Evolutionary conservation across 108 stramenopile genomes (phyloP).

Genomic region (Phaeodactylum tricornutum): DNA sequence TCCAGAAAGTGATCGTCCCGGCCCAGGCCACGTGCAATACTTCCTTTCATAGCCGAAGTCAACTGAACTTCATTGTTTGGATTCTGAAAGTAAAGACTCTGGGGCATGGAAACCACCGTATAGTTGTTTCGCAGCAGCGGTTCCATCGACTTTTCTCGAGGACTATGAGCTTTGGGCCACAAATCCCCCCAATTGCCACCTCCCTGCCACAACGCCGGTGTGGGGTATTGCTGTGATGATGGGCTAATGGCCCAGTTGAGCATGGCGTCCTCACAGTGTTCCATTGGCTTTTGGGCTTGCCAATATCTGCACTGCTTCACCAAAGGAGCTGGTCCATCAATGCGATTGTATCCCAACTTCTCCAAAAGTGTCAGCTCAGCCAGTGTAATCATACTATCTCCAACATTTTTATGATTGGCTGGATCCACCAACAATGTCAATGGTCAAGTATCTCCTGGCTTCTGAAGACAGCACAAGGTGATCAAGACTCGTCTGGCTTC

Average conservation of each 20-base stretch:
- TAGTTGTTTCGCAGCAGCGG: constrained; percentile 12
- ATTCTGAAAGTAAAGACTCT: constrained; percentile 15
- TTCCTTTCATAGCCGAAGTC: no score
- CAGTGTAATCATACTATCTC: constrained; percentile 17
- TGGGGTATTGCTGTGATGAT: no score
- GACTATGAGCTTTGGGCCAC: constrained; percentile 15
- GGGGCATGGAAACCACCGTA: constrained; percentile 19
- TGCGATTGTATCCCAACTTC: not conserved
- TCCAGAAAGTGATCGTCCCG: no score
- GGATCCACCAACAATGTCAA: constrained; percentile 23
- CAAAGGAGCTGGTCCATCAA: no score
- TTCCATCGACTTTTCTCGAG: constrained; percentile 12
- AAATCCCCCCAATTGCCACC: constrained; percentile 33
- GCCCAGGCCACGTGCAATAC: no score
- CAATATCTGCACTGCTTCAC: constrained; percentile 12
- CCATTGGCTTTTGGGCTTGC: no score
- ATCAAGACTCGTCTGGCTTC: no score
- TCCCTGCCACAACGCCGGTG: constrained; percentile 22
- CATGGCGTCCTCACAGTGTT: no score
- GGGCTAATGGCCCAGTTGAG: no score
- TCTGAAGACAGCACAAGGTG: no score
- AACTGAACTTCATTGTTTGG: no score
- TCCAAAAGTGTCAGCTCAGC: constrained; percentile 9
- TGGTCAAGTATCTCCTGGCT: not conserved
- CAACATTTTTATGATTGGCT: constrained; percentile 22